A percentile compares a stretch with the other conserved stretches of the same genome.
Evolutionary conservation across 164 flowering plant genomes (phyloP).

Genomic region (Stephania cephalantha): DNA sequence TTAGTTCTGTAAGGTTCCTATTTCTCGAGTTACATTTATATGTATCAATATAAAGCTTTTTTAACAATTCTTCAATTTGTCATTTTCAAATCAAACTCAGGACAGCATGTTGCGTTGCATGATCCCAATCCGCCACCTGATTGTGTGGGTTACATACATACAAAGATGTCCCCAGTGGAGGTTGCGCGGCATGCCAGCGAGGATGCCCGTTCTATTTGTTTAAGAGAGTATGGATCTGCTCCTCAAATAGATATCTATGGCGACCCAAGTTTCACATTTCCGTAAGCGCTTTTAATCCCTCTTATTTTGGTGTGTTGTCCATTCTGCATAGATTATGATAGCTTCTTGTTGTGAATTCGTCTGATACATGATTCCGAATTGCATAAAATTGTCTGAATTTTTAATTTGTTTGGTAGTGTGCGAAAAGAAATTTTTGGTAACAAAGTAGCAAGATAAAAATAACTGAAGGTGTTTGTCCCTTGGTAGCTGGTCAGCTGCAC

Average conservation of each 20-base stretch:
- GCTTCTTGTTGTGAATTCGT: not conserved
- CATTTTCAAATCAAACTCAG: slow-evolving; percentile 33
- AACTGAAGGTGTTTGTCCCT: not conserved
- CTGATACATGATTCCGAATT: not conserved
- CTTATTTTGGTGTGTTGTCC: not conserved
- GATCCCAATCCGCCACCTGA: slow-evolving; percentile 81
- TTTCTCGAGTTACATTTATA: not conserved
- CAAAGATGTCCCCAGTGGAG: slow-evolving; percentile 83
- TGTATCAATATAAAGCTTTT: not conserved
- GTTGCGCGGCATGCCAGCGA: slow-evolving; percentile 78
- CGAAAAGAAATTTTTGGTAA: not conserved
- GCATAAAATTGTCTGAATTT: too few relatives aligned
- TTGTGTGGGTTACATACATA: slow-evolving; percentile 72
- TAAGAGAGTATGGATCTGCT: slow-evolving; percentile 81
- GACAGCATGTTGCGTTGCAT: slow-evolving; percentile 96
- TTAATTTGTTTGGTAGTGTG: not conserved
- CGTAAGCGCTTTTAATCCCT: slow-evolving; percentile 38
- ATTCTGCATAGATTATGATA: not conserved
- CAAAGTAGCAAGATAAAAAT: not conserved
- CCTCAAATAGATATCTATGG: slow-evolving; percentile 80
- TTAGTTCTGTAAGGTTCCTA: slow-evolving; percentile 16
- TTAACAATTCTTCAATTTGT: slow-evolving; percentile 14
- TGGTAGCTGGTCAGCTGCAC: not conserved
- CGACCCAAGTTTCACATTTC: slow-evolving; percentile 81
- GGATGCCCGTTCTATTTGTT: slow-evolving; percentile 78